Evolutionary conservation across 441 rosid species (phyloP).

Genomic region (Monsonia emarginata): DNA sequence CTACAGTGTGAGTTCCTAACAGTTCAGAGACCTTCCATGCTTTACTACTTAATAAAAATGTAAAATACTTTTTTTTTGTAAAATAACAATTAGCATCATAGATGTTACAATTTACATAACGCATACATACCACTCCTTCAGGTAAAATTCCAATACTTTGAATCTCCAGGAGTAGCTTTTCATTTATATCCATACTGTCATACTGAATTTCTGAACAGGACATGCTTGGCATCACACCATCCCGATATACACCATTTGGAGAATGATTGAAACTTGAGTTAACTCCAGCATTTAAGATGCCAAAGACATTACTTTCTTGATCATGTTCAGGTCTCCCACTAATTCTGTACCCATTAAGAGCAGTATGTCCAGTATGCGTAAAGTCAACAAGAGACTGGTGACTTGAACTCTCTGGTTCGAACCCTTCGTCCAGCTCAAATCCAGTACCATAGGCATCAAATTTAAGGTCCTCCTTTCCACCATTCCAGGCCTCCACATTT

Average conservation of each 20-base stretch:
- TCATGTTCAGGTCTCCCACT: conserved; percentile 42
- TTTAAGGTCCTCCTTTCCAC: conserved; percentile 39
- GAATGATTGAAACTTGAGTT: conserved; percentile 32
- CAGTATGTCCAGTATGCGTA: conserved; percentile 22
- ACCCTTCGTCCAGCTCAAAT: conserved; percentile 46
- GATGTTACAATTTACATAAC: background rate
- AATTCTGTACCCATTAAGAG: conserved; percentile 43
- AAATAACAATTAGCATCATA: too few species aligned
- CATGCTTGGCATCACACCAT: conserved; percentile 26
- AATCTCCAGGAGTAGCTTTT: conserved; percentile 66
- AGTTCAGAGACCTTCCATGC: too few species aligned
- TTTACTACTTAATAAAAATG: too few species aligned
- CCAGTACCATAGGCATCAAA: conserved; percentile 43
- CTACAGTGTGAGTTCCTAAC: too few species aligned
- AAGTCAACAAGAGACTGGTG: conserved; percentile 34
- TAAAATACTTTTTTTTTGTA: too few species aligned
- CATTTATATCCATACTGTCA: conserved; percentile 50
- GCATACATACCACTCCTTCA: conserved; percentile 50
- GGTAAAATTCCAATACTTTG: conserved; percentile 73
- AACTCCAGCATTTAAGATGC: conserved; percentile 27
- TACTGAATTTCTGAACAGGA: conserved; percentile 47
- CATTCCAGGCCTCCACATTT: conserved; percentile 15
- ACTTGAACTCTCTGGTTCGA: conserved; percentile 45
- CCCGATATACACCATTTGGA: conserved; percentile 36
- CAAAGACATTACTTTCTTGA: conserved; percentile 37